Conservation (phyloP, 129 eudicot genomes). For the Apium graveolens region DNA sequence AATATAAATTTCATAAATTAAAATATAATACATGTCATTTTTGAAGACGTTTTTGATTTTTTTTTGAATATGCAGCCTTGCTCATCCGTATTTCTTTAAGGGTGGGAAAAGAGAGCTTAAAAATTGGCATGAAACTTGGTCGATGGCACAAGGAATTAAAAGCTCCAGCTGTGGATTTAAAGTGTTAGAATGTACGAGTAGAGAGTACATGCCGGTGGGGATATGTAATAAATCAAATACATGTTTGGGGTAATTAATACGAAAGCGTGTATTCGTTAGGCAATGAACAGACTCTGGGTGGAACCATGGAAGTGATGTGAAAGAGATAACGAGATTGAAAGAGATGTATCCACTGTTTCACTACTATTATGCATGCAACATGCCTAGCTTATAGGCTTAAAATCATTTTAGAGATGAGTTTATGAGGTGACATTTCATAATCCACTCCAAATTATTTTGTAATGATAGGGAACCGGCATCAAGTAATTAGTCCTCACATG, state of each 20-base stretch:
- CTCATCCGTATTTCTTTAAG: too few species aligned
- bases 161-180: background rate
- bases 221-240: background rate
- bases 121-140: background rate
- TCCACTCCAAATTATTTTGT: background rate
- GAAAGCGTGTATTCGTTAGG: background rate
- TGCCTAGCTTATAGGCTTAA: background rate
- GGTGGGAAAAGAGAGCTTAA: background rate
- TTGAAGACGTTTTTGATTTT: too few species aligned
- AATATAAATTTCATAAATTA: too few species aligned
- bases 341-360: too few species aligned
- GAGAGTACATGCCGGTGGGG: background rate
- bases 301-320: background rate
- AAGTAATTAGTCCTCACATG: too few species aligned
- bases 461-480: background rate
- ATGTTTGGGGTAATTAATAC: background rate
- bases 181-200: background rate
- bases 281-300: background rate
- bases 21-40: too few species aligned
- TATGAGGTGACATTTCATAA: too few species aligned
- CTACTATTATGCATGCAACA: background rate
- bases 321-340: constrained; percentile 4
- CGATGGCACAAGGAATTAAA: background rate
- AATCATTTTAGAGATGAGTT: background rate
- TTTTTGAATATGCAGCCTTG: too few species aligned